A percentile compares a stretch with the other conserved stretches of the same genome.
phyloP scores from a whole-genome alignment of 2,329 filamentous ascomycete genomes.

The Aureobasidium musti region DNA sequence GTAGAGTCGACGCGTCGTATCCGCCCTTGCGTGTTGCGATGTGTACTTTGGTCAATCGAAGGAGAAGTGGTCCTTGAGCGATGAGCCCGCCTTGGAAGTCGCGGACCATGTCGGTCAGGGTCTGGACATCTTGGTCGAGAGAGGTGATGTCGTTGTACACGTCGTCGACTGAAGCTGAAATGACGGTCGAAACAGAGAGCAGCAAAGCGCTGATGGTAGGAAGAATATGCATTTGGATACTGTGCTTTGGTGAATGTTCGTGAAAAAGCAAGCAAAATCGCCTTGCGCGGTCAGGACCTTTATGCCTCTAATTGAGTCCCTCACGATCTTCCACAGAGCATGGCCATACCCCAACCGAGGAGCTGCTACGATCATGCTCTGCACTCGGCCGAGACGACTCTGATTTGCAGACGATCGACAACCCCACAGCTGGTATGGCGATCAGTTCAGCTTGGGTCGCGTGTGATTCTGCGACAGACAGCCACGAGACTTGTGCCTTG shows the following conservation, averaged over 20 bases:
- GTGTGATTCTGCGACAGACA: neutral
- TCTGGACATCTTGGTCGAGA: constrained; percentile 10
- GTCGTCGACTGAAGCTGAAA: constrained; percentile 3
- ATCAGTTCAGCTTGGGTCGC: neutral
- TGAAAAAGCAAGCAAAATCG: neutral
- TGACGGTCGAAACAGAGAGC: neutral
- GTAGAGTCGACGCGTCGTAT: constrained; percentile 4
- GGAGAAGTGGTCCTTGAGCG: neutral
- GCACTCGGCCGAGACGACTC: constrained; percentile 3
- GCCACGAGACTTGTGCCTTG: neutral
- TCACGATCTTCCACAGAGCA: too few relatives aligned
- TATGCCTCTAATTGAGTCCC: too few relatives aligned
- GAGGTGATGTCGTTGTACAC: constrained; percentile 9
- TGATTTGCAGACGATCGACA: neutral
- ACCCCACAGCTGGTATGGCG: constrained; percentile 9
- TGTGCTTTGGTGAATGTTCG: too few relatives aligned
- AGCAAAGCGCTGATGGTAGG: neutral
- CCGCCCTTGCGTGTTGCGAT: constrained; percentile 7
- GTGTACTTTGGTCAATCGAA: constrained; percentile 6
- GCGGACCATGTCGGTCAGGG: constrained; percentile 4
- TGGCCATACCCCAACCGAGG: too few relatives aligned
- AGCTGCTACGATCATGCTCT: too few relatives aligned
- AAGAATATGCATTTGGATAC: constrained; percentile 1
- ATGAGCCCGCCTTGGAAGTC: constrained; percentile 7
- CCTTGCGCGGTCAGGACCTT: neutral